A percentile compares a stretch with the other conserved stretches of the same genome.
phyloP scores from a whole-genome alignment of 169 alveolate species.

The Eimeria praecox region DNA sequence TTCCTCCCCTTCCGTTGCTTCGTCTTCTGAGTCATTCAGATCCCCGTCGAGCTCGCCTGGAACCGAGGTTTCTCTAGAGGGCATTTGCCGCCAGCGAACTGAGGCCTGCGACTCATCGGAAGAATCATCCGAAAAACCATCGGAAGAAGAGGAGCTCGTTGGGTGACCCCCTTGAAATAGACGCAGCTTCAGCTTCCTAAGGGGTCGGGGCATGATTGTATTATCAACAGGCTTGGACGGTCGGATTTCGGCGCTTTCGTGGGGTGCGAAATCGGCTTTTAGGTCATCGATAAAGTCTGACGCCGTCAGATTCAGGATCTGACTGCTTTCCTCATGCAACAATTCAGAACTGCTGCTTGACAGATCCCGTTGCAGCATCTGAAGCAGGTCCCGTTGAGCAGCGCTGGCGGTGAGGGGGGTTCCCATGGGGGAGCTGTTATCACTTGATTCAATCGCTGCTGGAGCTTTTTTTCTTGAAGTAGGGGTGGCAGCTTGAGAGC shows the following conservation, averaged over 20 bases:
- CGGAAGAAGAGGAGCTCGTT: neutral
- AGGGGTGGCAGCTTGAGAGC: neutral
- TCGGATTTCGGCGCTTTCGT: neutral
- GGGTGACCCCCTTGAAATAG: neutral
- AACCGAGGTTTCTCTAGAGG: conserved; percentile 49
- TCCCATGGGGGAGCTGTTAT: no score
- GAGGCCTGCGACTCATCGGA: neutral
- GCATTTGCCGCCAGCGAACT: conserved; percentile 5
- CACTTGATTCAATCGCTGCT: neutral
- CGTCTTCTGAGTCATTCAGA: neutral
- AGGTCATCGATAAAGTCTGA: conserved; percentile 35
- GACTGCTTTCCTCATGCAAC: neutral
- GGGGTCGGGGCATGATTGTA: conserved; percentile 43
- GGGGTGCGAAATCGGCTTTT: conserved; percentile 23
- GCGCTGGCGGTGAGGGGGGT: conserved; percentile 13
- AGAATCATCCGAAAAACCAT: neutral
- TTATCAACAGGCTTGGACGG: neutral
- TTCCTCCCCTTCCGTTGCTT: neutral
- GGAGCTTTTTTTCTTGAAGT: neutral
- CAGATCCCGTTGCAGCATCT: conserved; percentile 18
- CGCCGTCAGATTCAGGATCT: conserved; percentile 30
- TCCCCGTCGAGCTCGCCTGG: conserved; percentile 51
- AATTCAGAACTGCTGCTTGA: neutral
- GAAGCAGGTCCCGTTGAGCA: conserved; percentile 12
- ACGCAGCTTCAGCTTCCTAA: neutral